Evolutionary conservation across 768 basidiomycete genomes (phyloP).

Genomic region (Astraeus odoratus): DNA sequence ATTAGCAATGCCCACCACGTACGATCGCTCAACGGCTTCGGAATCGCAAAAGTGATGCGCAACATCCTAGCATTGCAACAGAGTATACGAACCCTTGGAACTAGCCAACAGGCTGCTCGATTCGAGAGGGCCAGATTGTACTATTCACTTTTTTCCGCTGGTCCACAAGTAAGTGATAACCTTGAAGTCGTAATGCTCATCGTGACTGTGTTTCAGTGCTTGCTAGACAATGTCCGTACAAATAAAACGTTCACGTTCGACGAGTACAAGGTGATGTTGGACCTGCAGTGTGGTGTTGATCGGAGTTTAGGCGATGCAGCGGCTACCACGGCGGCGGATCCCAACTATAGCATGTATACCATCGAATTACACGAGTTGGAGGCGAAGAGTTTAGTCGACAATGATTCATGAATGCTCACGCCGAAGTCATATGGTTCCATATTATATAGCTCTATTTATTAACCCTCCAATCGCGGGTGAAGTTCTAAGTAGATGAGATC

Average conservation of each 20-base stretch:
- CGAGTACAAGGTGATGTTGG: constrained; percentile 88
- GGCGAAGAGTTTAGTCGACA: constrained; percentile 41
- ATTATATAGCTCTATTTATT: constrained; percentile 6
- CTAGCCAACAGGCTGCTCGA: constrained; percentile 52
- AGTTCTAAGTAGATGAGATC: too few relatives aligned
- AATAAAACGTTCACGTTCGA: constrained; percentile 75
- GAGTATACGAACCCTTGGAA: constrained; percentile 70
- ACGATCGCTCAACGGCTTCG: constrained; percentile 60
- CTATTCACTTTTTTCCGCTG: constrained; percentile 68
- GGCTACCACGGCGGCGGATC: constrained; percentile 48
- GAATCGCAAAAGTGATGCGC: constrained; percentile 80
- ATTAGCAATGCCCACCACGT: constrained; percentile 70
- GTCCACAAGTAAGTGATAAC: constrained; percentile 56
- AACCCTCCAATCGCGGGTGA: constrained; percentile 5
- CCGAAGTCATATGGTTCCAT: constrained; percentile 13
- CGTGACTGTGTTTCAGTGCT: constrained; percentile 40
- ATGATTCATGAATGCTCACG: constrained; percentile 15
- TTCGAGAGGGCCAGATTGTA: constrained; percentile 75
- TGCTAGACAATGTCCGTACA: constrained; percentile 65
- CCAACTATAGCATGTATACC: constrained; percentile 79
- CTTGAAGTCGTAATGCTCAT: not conserved
- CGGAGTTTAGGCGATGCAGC: constrained; percentile 46
- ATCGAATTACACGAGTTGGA: constrained; percentile 86
- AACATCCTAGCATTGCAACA: constrained; percentile 92
- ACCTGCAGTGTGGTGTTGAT: constrained; percentile 82